Conservation (phyloP, 2,329 filamentous ascomycete species). For the Phialemoniopsis sp. region DNA sequence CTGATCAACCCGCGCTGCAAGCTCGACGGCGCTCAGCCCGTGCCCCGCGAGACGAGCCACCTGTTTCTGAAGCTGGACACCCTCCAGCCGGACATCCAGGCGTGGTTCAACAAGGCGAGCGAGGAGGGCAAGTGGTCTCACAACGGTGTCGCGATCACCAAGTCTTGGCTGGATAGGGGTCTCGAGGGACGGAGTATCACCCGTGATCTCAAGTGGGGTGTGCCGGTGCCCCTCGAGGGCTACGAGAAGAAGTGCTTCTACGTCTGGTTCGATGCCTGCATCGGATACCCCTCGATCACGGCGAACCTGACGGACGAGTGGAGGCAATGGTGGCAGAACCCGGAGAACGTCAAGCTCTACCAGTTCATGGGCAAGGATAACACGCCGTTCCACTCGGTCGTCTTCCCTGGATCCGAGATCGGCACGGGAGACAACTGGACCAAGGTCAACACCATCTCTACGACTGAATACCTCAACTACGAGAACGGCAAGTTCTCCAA, state of each 20-base stretch:
- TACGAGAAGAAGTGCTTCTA: constrained; percentile 74
- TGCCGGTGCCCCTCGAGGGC: constrained; percentile 47
- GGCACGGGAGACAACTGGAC: constrained; percentile 86
- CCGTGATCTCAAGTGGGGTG: constrained; percentile 87
- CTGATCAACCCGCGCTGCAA: constrained; percentile 87
- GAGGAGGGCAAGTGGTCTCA: constrained; percentile 72
- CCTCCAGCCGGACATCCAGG: constrained; percentile 70
- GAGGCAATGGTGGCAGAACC: constrained; percentile 93
- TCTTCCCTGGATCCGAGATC: constrained; percentile 84
- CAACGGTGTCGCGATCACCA: constrained; percentile 73
- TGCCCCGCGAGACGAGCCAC: constrained; percentile 81
- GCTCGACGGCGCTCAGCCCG: constrained; percentile 77
- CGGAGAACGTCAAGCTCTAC: constrained; percentile 81
- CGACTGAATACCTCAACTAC: constrained; percentile 87
- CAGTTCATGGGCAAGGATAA: constrained; percentile 97
- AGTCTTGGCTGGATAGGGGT: constrained; percentile 79
- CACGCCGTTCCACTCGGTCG: constrained; percentile 77
- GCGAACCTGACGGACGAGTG: constrained; percentile 78
- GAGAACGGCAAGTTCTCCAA: constrained; percentile 92
- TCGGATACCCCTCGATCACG: constrained; percentile 94
- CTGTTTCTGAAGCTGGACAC: constrained; percentile 85
- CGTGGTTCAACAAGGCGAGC: constrained; percentile 73
- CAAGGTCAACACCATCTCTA: constrained; percentile 81
- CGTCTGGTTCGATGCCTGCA: constrained; percentile 66
- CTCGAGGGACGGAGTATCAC: constrained; percentile 86